Base-by-base conservation (phyloP, 2,329 filamentous ascomycete genomes). In the Mycogone perniciosa region DNA sequence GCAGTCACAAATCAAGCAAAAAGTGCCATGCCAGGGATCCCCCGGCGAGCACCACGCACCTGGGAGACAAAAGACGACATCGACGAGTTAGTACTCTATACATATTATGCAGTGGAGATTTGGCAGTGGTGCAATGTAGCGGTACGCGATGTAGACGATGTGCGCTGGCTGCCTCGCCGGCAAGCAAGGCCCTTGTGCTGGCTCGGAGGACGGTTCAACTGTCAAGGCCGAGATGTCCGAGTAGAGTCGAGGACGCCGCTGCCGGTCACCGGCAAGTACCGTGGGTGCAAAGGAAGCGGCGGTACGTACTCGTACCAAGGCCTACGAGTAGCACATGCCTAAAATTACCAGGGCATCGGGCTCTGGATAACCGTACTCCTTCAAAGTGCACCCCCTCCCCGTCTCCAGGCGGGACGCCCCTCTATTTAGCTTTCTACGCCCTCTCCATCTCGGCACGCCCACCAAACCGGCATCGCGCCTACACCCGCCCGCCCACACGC, bases 311-410 rank as follows among this genome's bases (percentile, higher is more conserved):
- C 20, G 20, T 20, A 20, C 20, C 20, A 20, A 20, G 20, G 20
- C 20, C 20, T 20, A n/a, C n/a, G n/a, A n/a, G 38, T 38, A 38
- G 46, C 51, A 41, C 46, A 27, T 44, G 35, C 41, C 31, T 29
- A 30, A 43, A 34, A n/a, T 31, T 39, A 9, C 51, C 49, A 46
- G 51, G 51, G 51, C 42, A 43, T 53, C 51, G 51, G 51, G 51
- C 47, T 50, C 50, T 52, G 41, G 29, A 31, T 13, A 46, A n/a
- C 4, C 13, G 11, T 45, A 45, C 42, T 20, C 29, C 20, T 11
- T 9, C 7, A 37, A 29, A 4, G 7, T 2, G 6, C 9, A 7
- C 34, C n/a, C 11, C 20, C 31, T 31, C 10, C 30, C 34, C 26
- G 26, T 4, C 10, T 20, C 47, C 43, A 44, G 13, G 35, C n/a